Percentiles rank a stretch among this genome's conserved stretches.
phyloP scores from a whole-genome alignment of 257 asterid species.

The Jasminum sambac region DNA sequence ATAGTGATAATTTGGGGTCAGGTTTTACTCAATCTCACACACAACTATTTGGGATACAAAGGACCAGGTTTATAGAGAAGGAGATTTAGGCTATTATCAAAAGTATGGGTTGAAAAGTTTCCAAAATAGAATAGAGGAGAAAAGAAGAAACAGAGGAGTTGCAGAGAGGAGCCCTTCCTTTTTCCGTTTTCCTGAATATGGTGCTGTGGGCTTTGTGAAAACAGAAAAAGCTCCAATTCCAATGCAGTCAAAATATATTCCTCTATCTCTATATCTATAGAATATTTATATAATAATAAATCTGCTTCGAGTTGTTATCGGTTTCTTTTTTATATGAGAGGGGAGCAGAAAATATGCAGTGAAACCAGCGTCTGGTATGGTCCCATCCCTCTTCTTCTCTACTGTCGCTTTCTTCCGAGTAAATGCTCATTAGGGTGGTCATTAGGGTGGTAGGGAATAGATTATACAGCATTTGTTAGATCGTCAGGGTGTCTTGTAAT shows the following conservation, averaged over 20 bases:
- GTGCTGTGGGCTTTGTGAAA: constrained; percentile 19
- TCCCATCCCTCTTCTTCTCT: too few species aligned
- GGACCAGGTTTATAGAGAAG: background rate
- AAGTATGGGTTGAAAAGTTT: background rate
- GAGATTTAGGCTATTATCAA: background rate
- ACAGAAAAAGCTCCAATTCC: constrained; percentile 28
- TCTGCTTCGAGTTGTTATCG: background rate
- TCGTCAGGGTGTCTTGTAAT: too few species aligned
- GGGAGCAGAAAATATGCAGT: too few species aligned
- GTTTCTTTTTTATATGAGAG: background rate
- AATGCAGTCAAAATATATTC: constrained; percentile 27
- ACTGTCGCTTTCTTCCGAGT: too few species aligned
- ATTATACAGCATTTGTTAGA: too few species aligned
- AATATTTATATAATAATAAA: too few species aligned
- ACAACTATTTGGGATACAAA: background rate
- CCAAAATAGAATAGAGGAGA: background rate
- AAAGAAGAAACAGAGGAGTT: background rate
- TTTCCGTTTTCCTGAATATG: background rate
- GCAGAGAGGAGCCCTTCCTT: background rate
- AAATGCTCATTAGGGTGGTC: too few species aligned
- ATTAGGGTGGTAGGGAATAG: too few species aligned
- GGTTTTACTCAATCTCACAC: background rate
- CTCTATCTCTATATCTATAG: background rate
- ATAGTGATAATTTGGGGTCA: background rate
- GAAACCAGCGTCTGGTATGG: too few species aligned